Evolutionary conservation across 129 eudicot genomes (phyloP).

Genomic region (Saussurea involucrata): DNA sequence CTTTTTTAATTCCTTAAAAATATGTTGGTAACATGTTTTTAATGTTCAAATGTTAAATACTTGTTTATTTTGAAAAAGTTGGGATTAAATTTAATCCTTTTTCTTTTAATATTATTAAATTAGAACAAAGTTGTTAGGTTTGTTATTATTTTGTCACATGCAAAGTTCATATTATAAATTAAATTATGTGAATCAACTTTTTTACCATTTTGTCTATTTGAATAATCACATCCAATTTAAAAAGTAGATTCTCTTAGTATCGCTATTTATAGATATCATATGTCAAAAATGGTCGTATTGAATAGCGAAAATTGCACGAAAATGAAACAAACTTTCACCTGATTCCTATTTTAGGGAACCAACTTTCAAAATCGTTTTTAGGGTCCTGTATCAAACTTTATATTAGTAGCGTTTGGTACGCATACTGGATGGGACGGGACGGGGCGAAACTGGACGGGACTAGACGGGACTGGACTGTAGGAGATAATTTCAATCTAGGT

Average conservation of each 20-base stretch:
- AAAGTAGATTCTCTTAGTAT: background rate
- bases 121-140: background rate
- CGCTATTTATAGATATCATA: background rate
- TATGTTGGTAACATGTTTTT: background rate
- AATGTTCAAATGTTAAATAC: background rate
- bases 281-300: background rate
- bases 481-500: too few species aligned
- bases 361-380: too few species aligned
- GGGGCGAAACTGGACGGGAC: too few species aligned
- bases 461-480: too few species aligned
- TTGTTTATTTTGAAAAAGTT: background rate
- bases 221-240: background rate
- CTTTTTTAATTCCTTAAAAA: background rate
- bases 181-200: background rate
- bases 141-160: background rate
- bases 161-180: background rate
- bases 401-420: too few species aligned
- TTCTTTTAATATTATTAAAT: background rate
- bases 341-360: too few species aligned
- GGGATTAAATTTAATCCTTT: background rate
- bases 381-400: too few species aligned
- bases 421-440: too few species aligned
- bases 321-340: too few species aligned
- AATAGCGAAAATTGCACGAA: too few species aligned
- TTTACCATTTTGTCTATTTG: background rate